A percentile compares a stretch with the other conserved stretches of the same genome.
phyloP scores from a whole-genome alignment of 2,329 filamentous ascomycete species.

The Penicillium sp. region DNA sequence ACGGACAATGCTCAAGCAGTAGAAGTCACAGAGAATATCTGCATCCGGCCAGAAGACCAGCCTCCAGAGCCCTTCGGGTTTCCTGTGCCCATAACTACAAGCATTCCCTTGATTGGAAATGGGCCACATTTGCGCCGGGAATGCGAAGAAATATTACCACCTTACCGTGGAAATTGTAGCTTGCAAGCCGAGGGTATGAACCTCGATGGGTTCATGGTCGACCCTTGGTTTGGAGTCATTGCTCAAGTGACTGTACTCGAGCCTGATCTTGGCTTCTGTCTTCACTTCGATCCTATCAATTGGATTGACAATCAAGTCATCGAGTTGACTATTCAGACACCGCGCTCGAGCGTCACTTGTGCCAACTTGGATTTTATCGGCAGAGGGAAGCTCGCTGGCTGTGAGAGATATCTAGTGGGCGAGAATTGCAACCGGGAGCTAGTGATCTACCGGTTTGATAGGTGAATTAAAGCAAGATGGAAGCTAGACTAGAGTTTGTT shows the following conservation, averaged over 20 bases:
- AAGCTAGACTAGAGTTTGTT: neutral
- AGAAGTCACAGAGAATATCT: slow-evolving; percentile 58
- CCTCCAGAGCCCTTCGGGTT: slow-evolving; percentile 43
- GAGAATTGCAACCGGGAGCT: slow-evolving; percentile 54
- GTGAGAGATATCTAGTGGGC: slow-evolving; percentile 63
- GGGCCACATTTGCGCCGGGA: slow-evolving; percentile 54
- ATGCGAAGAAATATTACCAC: slow-evolving; percentile 47
- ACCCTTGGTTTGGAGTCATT: slow-evolving; percentile 39
- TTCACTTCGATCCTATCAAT: slow-evolving; percentile 33
- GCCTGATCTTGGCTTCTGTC: slow-evolving; percentile 36
- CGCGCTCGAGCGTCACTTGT: slow-evolving; percentile 18
- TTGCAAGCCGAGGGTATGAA: slow-evolving; percentile 33
- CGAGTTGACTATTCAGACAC: slow-evolving; percentile 33
- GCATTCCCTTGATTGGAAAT: slow-evolving; percentile 52
- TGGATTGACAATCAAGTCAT: slow-evolving; percentile 20
- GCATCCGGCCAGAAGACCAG: slow-evolving; percentile 42
- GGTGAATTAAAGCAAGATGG: slow-evolving; percentile 12
- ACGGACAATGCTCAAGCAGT: slow-evolving; percentile 49
- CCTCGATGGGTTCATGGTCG: neutral
- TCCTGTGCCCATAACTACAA: slow-evolving; percentile 40
- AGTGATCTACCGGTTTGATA: slow-evolving; percentile 54
- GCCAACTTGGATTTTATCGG: slow-evolving; percentile 52
- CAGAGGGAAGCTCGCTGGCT: slow-evolving; percentile 57
- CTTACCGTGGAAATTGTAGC: slow-evolving; percentile 44
- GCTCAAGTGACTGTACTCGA: slow-evolving; percentile 36